A percentile compares a stretch with the other conserved stretches of the same genome.
These are phyloP conservation scores for Colletotrichum orbiculare DNA, from an alignment of 2,329 filamentous ascomycete genomes.

Conservation along the genomic window DNA sequence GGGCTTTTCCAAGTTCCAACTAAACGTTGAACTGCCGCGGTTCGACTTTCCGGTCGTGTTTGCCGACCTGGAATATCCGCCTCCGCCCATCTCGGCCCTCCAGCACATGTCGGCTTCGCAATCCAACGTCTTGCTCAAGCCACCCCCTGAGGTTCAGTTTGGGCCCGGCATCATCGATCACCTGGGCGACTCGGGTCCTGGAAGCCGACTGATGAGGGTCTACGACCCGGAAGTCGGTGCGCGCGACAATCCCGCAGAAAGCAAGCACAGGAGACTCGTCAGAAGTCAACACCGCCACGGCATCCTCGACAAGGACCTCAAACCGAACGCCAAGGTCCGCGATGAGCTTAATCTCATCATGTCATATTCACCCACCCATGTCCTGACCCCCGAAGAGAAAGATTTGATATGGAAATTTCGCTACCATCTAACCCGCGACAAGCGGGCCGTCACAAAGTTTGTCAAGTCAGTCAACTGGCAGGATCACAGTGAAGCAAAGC, in stretches of 20 bases:
- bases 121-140: constrained; percentile 78
- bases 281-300: constrained; percentile 90
- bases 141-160: constrained; percentile 87
- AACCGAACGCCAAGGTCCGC: constrained; percentile 94
- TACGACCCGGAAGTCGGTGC: constrained; percentile 95
- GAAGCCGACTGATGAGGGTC: constrained; percentile 79
- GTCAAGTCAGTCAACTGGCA: constrained; percentile 98
- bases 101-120: constrained; percentile 72
- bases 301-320: constrained; percentile 93
- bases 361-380: constrained; percentile 91
- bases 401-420: constrained; percentile 98
- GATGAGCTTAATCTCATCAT: constrained; percentile 94
- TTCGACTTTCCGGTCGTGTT: constrained; percentile 98
- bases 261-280: constrained; percentile 91
- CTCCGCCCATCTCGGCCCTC: constrained; percentile 83
- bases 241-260: constrained; percentile 92
- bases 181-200: constrained; percentile 62
- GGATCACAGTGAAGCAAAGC: constrained; percentile 84
- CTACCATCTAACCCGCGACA: constrained; percentile 93
- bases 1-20: constrained; percentile 73
- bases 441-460: constrained; percentile 93
- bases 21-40: constrained; percentile 91
- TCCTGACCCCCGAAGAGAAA: constrained; percentile 89
- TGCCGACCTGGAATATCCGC: constrained; percentile 90
- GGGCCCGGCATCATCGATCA: constrained; percentile 85